phyloP scores from a whole-genome alignment of 306 rosid species.

The Acacia acuminata region DNA sequence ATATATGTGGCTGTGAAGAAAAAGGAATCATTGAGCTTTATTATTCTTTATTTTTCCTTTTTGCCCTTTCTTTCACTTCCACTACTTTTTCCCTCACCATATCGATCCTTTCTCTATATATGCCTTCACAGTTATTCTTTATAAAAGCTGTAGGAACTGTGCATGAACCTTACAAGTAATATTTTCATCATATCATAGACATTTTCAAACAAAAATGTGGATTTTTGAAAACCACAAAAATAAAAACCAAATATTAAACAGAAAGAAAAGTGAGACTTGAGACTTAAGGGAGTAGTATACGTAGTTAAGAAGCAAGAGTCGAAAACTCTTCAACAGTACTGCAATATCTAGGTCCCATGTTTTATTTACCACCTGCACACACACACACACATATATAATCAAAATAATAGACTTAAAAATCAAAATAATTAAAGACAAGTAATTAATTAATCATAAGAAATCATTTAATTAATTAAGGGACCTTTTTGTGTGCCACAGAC shows the following conservation, averaged over 20 bases:
- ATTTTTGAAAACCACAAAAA: conserved; percentile 1
- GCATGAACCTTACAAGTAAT: conserved; percentile 35
- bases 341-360: conserved; percentile 22
- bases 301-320: neutral
- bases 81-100: conserved; percentile 47
- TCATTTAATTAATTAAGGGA: neutral
- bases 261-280: conserved; percentile 20
- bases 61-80: conserved; percentile 45
- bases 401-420: neutral
- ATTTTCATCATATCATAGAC: neutral
- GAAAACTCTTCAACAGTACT: conserved; percentile 14
- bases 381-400: neutral
- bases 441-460: neutral
- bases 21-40: conserved; percentile 52
- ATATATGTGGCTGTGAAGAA: conserved; percentile 35
- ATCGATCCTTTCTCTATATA: conserved; percentile 53
- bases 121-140: conserved; percentile 47
- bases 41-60: conserved; percentile 27
- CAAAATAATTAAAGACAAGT: neutral
- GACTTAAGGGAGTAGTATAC: neutral
- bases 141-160: conserved; percentile 31
- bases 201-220: conserved; percentile 29
- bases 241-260: neutral
- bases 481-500: conserved; percentile 43
- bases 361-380: conserved; percentile 69